Evolutionary conservation across 2,329 filamentous ascomycete genomes (phyloP).

Genomic region (Trichoderma koningiopsis): DNA sequence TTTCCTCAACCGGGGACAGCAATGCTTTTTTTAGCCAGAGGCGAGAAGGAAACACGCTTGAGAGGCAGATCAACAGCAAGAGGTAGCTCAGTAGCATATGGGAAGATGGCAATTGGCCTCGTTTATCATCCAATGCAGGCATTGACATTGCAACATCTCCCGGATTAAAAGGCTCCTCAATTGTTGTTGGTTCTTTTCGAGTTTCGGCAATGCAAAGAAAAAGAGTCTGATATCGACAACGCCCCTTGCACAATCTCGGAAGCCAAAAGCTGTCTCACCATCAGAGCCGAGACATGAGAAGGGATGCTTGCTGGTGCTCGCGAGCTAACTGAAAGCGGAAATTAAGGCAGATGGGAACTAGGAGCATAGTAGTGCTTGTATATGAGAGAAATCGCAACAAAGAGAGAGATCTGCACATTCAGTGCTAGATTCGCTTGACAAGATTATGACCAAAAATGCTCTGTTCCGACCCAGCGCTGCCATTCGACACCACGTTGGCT

Average conservation of each 20-base stretch:
- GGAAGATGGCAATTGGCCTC: neutral
- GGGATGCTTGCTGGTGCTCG: neutral
- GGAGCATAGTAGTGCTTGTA: neutral
- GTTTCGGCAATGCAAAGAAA: neutral
- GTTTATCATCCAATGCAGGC: neutral
- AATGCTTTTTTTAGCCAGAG: neutral
- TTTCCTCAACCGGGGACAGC: neutral
- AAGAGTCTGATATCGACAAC: neutral
- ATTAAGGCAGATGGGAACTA: constrained; percentile 7
- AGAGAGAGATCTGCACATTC: neutral
- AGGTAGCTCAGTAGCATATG: neutral
- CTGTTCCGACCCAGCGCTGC: neutral
- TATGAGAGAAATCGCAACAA: constrained; percentile 3
- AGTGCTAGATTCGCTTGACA: constrained; percentile 17
- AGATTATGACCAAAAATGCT: constrained; percentile 18
- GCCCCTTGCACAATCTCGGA: neutral
- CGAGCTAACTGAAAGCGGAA: constrained; percentile 2
- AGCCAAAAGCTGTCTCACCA: neutral
- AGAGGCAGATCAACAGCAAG: neutral
- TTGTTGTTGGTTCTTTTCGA: neutral
- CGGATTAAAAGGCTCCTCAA: constrained; percentile 7
- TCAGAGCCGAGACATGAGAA: neutral
- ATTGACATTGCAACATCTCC: neutral
- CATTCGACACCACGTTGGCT: neutral
- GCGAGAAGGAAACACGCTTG: constrained; percentile 7